These are phyloP conservation scores for Pharus latifolius DNA, from an alignment of 176 grass and related monocot species.

Conservation along the genomic window DNA sequence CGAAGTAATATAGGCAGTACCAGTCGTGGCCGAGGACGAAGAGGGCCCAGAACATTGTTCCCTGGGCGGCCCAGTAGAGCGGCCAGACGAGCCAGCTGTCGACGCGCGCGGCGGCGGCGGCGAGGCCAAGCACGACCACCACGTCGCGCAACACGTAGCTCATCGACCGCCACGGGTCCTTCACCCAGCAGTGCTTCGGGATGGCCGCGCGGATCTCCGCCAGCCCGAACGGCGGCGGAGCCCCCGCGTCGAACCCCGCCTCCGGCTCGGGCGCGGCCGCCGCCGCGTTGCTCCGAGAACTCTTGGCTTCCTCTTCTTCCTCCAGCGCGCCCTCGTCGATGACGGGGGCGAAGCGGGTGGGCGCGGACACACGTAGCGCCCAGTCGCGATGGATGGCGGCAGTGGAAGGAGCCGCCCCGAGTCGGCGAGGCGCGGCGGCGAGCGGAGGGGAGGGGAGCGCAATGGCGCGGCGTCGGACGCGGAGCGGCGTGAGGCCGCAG, in stretches of 20 bases:
- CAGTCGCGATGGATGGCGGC: slow-evolving; percentile 59
- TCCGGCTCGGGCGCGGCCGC: background rate
- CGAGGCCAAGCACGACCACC: slow-evolving; percentile 62
- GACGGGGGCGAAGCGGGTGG: slow-evolving; percentile 18
- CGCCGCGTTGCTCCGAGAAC: background rate
- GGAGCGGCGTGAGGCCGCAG: slow-evolving; percentile 56
- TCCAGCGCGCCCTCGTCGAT: slow-evolving; percentile 25
- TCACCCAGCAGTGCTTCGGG: slow-evolving; percentile 96
- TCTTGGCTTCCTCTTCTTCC: background rate
- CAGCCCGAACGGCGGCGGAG: slow-evolving; percentile 65
- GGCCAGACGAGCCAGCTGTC: slow-evolving; percentile 92
- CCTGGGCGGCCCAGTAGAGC: slow-evolving; percentile 91
- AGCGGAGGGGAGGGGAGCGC: slow-evolving; percentile 7
- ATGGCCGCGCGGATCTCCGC: slow-evolving; percentile 83
- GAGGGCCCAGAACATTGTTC: slow-evolving; percentile 97
- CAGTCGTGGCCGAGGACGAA: slow-evolving; percentile 97
- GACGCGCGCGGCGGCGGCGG: slow-evolving; percentile 53
- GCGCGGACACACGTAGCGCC: slow-evolving; percentile 67
- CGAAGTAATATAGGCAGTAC: slow-evolving; percentile 20
- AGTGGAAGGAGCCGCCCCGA: background rate
- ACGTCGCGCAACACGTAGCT: slow-evolving; percentile 79
- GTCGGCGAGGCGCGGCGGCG: slow-evolving; percentile 19
- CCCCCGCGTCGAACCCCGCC: slow-evolving; percentile 55
- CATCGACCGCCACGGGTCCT: slow-evolving; percentile 80
- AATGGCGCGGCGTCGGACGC: slow-evolving; percentile 45